Evolutionary conservation across 106 monocot species (phyloP), one percentile per base, ranked within the genome.

Genomic region (Chionographis japonica): DNA sequence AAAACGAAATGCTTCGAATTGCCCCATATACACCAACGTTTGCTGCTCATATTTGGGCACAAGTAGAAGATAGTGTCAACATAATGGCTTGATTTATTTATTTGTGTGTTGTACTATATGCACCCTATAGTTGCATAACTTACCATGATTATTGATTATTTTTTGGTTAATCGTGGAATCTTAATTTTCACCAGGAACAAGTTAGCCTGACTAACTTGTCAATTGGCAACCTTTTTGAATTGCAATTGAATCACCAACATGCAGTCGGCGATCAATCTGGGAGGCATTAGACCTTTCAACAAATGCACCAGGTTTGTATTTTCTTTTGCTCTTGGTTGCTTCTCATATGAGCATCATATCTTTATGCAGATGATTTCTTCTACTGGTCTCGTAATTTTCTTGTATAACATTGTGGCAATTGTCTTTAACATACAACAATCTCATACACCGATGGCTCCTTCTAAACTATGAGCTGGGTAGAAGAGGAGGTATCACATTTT

Each of bases 351-450:
- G 1, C 16, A 8, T 18, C 56, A 8, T 3, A 50, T 69, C 3
- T 36, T 14, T 37, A 37, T 37, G 7, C 16, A 1, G 35, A 61
- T 35, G 54, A 52, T 67, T 43, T 78, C 59, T 56, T 13, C 42
- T 11, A 67, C n/a, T n/a, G n/a, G n/a, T n/a, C n/a, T n/a, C n/a
- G n/a, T n/a, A n/a, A n/a, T n/a, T n/a, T n/a, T n/a, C n/a, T n/a
- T n/a, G n/a, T n/a, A n/a, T n/a, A n/a, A n/a, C n/a, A n/a, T n/a
- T n/a, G n/a, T n/a, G n/a, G n/a, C 61, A n/a, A 46, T 41, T 67
- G n/a, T n/a, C n/a, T n/a, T n/a, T n/a, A n/a, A n/a, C n/a, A n/a
- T 72, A 39, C 81, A 81, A 72, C 81, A 81, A 63, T 27, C 71
- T 74, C 74, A 80, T 74, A 80, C 74, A 18, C 76, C 62, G 53